Evolutionary conservation across 805 yeast species (phyloP).

Genomic region (Candida schatavii): DNA sequence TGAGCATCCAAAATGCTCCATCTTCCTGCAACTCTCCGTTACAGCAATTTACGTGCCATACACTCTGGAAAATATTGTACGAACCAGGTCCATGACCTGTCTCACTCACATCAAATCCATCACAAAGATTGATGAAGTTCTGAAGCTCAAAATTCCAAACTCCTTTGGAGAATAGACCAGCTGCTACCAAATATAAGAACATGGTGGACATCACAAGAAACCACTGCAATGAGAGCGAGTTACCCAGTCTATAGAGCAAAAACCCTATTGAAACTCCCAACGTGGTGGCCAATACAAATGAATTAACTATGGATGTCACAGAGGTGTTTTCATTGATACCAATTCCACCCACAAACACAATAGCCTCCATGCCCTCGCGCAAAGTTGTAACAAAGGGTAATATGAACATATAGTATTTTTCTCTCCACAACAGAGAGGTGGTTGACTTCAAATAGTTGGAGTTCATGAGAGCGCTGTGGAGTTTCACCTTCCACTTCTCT

Average conservation of each 20-base stretch:
- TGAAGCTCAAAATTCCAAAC: constrained; percentile 44
- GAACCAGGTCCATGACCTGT: constrained; percentile 48
- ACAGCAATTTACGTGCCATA: constrained; percentile 49
- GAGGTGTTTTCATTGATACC: constrained; percentile 36
- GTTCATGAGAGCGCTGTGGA: constrained; percentile 25
- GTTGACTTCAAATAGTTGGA: constrained; percentile 16
- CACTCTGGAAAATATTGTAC: constrained; percentile 36
- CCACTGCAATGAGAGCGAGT: constrained; percentile 40
- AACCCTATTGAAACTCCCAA: constrained; percentile 34
- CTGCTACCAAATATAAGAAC: constrained; percentile 42
- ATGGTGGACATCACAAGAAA: constrained; percentile 38
- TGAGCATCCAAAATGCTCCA: constrained; percentile 44
- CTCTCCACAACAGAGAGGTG: constrained; percentile 15
- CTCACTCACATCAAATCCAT: constrained; percentile 41
- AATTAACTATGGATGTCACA: constrained; percentile 28
- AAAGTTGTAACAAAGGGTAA: constrained; percentile 41
- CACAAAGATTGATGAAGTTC: constrained; percentile 35
- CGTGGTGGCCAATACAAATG: constrained; percentile 25
- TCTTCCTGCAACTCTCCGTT: constrained; percentile 42
- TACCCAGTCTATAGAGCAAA: constrained; percentile 38
- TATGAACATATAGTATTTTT: constrained; percentile 35
- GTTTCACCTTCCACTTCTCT: constrained; percentile 41
- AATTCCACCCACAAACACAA: constrained; percentile 42
- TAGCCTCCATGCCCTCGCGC: constrained; percentile 44
- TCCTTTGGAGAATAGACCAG: constrained; percentile 44